These are phyloP conservation scores for Apiosordaria backusii DNA, from an alignment of 495 filamentous ascomycete species.

Conservation along the genomic window DNA sequence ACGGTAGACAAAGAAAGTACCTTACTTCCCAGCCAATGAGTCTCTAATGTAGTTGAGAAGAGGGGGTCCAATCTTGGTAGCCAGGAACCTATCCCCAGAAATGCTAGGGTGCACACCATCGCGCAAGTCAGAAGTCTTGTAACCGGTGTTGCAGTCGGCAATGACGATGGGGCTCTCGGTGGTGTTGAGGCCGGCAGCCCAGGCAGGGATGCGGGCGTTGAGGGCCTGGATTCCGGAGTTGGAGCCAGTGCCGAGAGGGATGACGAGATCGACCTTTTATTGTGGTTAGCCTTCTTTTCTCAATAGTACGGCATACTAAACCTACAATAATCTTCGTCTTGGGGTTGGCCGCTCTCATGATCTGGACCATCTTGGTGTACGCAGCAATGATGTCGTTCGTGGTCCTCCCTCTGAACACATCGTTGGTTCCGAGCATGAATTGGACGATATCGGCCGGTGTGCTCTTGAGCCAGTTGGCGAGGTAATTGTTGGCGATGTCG, in stretches of 20 bases:
- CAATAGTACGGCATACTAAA: not conserved
- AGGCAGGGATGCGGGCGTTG: constrained; percentile 37
- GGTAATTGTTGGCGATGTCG: constrained; percentile 43
- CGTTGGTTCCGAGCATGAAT: constrained; percentile 47
- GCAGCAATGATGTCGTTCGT: constrained; percentile 37
- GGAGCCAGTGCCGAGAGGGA: constrained; percentile 15
- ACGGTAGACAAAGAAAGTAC: not conserved
- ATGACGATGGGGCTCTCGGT: constrained; percentile 39
- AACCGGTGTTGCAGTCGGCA: constrained; percentile 35
- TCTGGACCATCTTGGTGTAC: constrained; percentile 37
- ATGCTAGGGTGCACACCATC: constrained; percentile 43
- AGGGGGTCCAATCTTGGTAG: constrained; percentile 28
- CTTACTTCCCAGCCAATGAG: not conserved
- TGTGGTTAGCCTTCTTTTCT: not conserved
- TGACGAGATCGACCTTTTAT: constrained; percentile 7
- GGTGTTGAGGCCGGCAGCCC: constrained; percentile 31
- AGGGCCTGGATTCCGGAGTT: constrained; percentile 24
- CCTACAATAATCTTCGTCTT: constrained; percentile 39
- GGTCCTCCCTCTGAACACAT: constrained; percentile 22
- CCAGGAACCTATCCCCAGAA: constrained; percentile 35
- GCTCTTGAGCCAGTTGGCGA: constrained; percentile 37
- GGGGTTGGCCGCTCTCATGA: constrained; percentile 36
- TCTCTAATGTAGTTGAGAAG: constrained; percentile 28
- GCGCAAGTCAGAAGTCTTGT: constrained; percentile 26
- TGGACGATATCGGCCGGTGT: constrained; percentile 41